These are phyloP conservation scores for Schrenkiella parvula DNA, from an alignment of 345 rosid species.

Conservation along the genomic window DNA sequence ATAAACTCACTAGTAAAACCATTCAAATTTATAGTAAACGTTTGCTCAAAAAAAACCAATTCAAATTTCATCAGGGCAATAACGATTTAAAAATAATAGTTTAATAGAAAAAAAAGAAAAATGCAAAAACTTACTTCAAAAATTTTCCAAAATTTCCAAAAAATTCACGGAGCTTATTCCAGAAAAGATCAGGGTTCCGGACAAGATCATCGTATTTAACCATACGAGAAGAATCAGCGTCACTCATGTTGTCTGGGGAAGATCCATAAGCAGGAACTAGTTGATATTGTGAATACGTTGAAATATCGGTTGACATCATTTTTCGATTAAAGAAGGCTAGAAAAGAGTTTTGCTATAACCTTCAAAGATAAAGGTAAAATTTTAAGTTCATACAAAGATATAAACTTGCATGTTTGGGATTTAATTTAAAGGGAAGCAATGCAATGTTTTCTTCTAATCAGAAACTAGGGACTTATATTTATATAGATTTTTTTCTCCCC, in stretches of 20 bases:
- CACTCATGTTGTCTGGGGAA: constrained; percentile 11
- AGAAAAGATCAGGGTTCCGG: constrained; percentile 53
- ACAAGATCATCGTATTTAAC: constrained; percentile 45
- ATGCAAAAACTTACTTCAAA: constrained; percentile 41
- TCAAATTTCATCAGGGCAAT: background rate
- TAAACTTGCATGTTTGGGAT: background rate
- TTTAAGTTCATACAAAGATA: background rate
- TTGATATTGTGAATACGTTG: constrained; percentile 3
- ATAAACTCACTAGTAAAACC: background rate
- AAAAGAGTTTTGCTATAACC: background rate
- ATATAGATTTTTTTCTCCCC: background rate
- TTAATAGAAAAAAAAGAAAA: background rate
- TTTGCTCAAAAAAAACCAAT: too few relatives aligned
- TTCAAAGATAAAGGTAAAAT: background rate
- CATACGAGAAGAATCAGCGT: constrained; percentile 37
- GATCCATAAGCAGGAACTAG: constrained; percentile 32
- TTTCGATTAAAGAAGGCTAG: background rate
- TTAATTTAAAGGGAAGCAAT: background rate
- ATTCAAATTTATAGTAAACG: too few relatives aligned
- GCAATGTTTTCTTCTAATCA: background rate
- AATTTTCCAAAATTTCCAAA: constrained; percentile 38
- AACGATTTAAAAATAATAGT: background rate
- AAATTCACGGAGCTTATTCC: constrained; percentile 50
- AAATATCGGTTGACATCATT: constrained; percentile 7
- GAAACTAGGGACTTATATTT: background rate